A percentile compares a stretch with the other conserved stretches of the same genome.
These are phyloP conservation scores for Hypholoma sublateritium DNA, from an alignment of 768 basidiomycete genomes.

Conservation along the genomic window DNA sequence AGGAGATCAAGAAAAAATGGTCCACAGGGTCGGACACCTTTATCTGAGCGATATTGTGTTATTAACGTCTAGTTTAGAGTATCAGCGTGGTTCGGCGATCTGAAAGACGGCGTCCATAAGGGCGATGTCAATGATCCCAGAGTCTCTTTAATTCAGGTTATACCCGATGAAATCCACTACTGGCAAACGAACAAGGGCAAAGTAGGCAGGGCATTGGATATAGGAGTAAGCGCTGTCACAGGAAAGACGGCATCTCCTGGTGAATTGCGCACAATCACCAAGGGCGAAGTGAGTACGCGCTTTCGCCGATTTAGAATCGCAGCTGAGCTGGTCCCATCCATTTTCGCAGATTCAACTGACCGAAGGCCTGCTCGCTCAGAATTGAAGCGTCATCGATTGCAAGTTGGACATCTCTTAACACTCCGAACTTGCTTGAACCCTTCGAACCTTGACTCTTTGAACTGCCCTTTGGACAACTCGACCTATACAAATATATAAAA, in stretches of 20 bases:
- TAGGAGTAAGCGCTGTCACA: conserved; percentile 55
- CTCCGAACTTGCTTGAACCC: not conserved
- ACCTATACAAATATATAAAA: not conserved
- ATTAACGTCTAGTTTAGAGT: conserved; percentile 36
- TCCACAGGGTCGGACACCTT: conserved; percentile 40
- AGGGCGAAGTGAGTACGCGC: conserved; percentile 57
- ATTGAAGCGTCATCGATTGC: conserved; percentile 5
- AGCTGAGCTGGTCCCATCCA: not conserved
- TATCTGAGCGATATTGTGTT: conserved; percentile 1
- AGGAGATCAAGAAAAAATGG: conserved; percentile 66
- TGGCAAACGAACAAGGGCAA: conserved; percentile 67
- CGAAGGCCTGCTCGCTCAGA: conserved; percentile 36
- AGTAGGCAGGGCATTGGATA: conserved; percentile 58
- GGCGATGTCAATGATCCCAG: conserved; percentile 82
- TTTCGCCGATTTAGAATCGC: too few relatives aligned
- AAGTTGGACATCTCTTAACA: too few relatives aligned
- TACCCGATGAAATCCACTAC: conserved; percentile 80
- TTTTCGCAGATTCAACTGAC: conserved; percentile 41
- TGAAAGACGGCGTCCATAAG: conserved; percentile 81
- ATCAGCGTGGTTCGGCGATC: conserved; percentile 81
- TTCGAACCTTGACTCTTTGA: not conserved
- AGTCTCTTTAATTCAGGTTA: conserved; percentile 74
- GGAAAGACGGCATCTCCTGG: conserved; percentile 71
- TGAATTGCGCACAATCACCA: conserved; percentile 72
- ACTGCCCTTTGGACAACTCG: too few relatives aligned